Conservation (phyloP, 1,284 basidiomycete genomes). For the Ganoderma boninense region DNA sequence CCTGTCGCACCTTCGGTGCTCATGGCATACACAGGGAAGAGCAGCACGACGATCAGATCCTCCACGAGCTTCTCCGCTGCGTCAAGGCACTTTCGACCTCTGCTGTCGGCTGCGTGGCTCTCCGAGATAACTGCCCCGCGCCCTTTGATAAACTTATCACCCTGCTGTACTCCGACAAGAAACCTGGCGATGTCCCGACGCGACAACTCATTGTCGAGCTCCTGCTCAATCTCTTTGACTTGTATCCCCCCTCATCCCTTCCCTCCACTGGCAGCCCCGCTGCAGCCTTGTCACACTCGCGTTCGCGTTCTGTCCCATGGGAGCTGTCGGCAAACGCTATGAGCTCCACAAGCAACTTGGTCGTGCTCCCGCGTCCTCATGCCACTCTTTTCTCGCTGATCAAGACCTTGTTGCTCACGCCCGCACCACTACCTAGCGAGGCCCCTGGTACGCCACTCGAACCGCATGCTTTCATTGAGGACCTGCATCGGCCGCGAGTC, state of each 20-base stretch:
- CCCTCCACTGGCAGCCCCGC: slow-evolving; percentile 47
- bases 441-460: slow-evolving; percentile 69
- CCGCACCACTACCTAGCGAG: slow-evolving; percentile 77
- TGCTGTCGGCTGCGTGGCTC: slow-evolving; percentile 82
- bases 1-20: neutral
- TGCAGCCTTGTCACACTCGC: slow-evolving; percentile 25
- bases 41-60: slow-evolving; percentile 94
- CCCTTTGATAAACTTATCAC: slow-evolving; percentile 87
- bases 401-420: slow-evolving; percentile 75
- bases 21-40: slow-evolving; percentile 78
- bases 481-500: slow-evolving; percentile 82
- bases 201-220: slow-evolving; percentile 93
- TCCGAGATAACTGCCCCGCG: slow-evolving; percentile 84
- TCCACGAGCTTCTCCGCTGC: slow-evolving; percentile 93
- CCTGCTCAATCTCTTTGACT: slow-evolving; percentile 82
- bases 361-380: slow-evolving; percentile 77
- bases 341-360: slow-evolving; percentile 51
- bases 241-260: slow-evolving; percentile 78
- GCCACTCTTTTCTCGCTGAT: slow-evolving; percentile 75
- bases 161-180: slow-evolving; percentile 95
- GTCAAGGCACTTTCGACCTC: slow-evolving; percentile 95
- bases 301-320: slow-evolving; percentile 42
- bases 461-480: slow-evolving; percentile 90
- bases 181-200: slow-evolving; percentile 91
- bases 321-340: slow-evolving; percentile 38